Conservation (phyloP, 371 early-diverging fungal genomes). For the Nosema muscidifuracis region DNA sequence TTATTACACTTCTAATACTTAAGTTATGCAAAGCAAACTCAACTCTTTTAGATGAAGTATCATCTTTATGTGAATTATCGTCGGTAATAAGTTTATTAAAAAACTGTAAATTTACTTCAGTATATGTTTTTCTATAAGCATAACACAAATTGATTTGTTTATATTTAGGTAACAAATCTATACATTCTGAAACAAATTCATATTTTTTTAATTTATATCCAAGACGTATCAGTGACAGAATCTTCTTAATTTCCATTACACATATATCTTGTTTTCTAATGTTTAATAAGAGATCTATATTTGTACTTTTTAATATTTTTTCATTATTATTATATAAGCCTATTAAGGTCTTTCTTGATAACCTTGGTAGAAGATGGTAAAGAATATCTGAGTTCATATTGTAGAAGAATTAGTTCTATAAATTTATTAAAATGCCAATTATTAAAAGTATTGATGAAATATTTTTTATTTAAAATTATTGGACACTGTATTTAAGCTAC, state of each 20-base stretch:
- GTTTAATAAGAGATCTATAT: background rate
- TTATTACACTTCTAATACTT: no score
- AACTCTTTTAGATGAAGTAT: no score
- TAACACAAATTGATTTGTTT: background rate
- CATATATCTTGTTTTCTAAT: background rate
- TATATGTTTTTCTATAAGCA: no score
- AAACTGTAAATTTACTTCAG: no score
- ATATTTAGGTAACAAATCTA: background rate
- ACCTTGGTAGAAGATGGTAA: background rate
- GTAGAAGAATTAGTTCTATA: background rate
- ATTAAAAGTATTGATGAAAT: background rate
- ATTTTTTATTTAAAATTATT: no score
- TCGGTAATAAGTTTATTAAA: no score
- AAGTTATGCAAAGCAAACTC: no score
- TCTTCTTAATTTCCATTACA: background rate
- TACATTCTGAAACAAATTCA: background rate
- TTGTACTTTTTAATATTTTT: background rate
- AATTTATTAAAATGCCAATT: background rate
- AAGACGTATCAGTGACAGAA: background rate
- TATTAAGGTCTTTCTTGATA: background rate
- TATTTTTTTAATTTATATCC: background rate
- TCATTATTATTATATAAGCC: background rate
- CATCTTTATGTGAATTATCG: no score
- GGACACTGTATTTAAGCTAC: no score
- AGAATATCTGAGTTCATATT: slow-evolving; percentile 1